A percentile compares a stretch with the other conserved stretches of the same genome.
phyloP scores from a whole-genome alignment of 2,329 filamentous ascomycete species.

The Alternaria novae-zelandiae region DNA sequence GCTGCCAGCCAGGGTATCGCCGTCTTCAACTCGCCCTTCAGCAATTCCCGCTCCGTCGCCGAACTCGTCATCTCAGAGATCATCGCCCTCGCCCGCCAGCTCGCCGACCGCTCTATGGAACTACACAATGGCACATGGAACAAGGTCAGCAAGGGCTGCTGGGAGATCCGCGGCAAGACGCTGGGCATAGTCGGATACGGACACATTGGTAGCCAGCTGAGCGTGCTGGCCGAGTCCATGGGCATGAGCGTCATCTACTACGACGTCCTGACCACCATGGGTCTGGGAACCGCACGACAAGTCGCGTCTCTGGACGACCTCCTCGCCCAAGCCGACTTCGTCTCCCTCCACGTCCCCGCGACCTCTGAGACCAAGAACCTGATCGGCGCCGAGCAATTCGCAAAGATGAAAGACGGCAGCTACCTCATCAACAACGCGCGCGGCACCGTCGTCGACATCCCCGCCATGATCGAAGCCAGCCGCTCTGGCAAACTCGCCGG shows the following conservation, averaged over 20 bases:
- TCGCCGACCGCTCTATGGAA: slow-evolving; percentile 91
- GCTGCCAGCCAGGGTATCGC: slow-evolving; percentile 87
- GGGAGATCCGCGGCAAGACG: slow-evolving; percentile 98
- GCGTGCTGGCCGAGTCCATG: slow-evolving; percentile 94
- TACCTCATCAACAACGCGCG: slow-evolving; percentile 97
- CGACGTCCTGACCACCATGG: slow-evolving; percentile 93
- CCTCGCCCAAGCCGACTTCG: slow-evolving; percentile 82
- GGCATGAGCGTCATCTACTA: slow-evolving; percentile 98
- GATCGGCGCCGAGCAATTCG: slow-evolving; percentile 80
- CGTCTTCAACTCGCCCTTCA: slow-evolving; percentile 99
- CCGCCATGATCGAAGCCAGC: slow-evolving; percentile 87
- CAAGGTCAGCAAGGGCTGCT: slow-evolving; percentile 95
- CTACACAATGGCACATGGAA: slow-evolving; percentile 97
- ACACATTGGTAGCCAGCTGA: slow-evolving; percentile 95
- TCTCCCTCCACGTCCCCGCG: slow-evolving; percentile 94
- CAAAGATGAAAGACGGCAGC: slow-evolving; percentile 88
- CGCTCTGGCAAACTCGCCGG: slow-evolving; percentile 86
- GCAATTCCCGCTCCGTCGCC: slow-evolving; percentile 95
- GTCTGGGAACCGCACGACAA: slow-evolving; percentile 84
- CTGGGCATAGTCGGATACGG: slow-evolving; percentile 96
- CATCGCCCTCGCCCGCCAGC: slow-evolving; percentile 87
- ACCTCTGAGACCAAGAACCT: slow-evolving; percentile 90
- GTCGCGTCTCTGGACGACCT: slow-evolving; percentile 79
- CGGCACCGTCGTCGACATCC: slow-evolving; percentile 92
- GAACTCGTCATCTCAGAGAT: slow-evolving; percentile 96